Base-by-base conservation (phyloP, 306 rosid genomes). In the Lotus japonicus region DNA sequence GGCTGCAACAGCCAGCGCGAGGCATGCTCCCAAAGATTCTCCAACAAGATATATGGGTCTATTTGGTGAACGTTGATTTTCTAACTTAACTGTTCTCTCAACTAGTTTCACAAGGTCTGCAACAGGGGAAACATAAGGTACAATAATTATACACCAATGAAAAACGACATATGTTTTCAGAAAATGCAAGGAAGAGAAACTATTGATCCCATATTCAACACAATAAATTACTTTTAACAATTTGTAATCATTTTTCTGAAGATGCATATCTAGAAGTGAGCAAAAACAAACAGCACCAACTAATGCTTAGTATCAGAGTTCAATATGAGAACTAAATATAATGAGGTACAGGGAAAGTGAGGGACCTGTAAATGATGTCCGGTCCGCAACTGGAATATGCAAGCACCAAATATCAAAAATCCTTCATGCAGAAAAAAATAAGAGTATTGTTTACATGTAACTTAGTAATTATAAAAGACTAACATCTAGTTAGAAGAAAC, bases 31-130 rank as follows among this genome's bases (percentile, higher is more conserved):
- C 57, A 94, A 35, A 38, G 96, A 88, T 58, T 94, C 95, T 78
- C 96, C 97, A n/a, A 84, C 84, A 41, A 94, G 88, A 79, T 94
- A 94, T 65, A 94, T 85, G 51, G 99, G 99, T 62, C 85, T 87
- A 21, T 74, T 83, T 7, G 95, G 92, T 7, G 87, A 82, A 17
- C 48, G 80, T 17, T 69, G 33, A 68, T 85, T 53, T 83, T 88
- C 92, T 16, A 84, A 75, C 60, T 45, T 83, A 5, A 94, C 36
- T 5, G 84, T 87, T 81, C 41, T 74, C 70, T 84, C 89, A 31
- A 90, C 97, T 77, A 90, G 72, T 81, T 82, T 86, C 88, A 87
- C 79, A 45, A 90, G 81, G 56, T 86, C 97, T 94, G 84, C 58
- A 70, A 68, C 73, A 53, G 16, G 44, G 44, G 19, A 72, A 70